Percentiles rank a stretch among this genome's conserved stretches.
These are phyloP conservation scores for Linnemannia zychae DNA, from an alignment of 192 early-diverging fungal species.

Conservation along the genomic window DNA sequence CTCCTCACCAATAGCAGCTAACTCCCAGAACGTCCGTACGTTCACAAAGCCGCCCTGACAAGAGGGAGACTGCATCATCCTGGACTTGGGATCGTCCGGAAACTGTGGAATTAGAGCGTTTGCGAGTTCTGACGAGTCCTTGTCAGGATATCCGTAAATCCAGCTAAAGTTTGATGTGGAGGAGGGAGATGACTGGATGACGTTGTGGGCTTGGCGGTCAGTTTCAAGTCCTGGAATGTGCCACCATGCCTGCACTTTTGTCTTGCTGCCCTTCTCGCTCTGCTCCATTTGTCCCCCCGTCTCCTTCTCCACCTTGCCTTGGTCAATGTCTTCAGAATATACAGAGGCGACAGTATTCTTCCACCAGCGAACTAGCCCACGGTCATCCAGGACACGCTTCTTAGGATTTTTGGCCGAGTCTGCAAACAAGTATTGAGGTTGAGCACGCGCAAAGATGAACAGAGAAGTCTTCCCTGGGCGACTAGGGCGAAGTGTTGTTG, in stretches of 20 bases:
- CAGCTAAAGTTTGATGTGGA: slow-evolving; percentile 40
- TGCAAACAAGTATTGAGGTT: slow-evolving; percentile 90
- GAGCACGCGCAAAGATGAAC: slow-evolving; percentile 85
- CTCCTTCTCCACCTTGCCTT: not conserved
- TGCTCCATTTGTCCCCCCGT: not conserved
- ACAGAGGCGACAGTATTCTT: slow-evolving; percentile 54
- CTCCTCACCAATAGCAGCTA: slow-evolving; percentile 80
- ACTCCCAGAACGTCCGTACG: slow-evolving; percentile 67
- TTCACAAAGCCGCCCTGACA: slow-evolving; percentile 31
- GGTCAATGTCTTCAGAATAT: not conserved
- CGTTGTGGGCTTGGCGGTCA: slow-evolving; percentile 44
- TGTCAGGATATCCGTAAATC: slow-evolving; percentile 54
- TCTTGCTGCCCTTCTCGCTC: not conserved
- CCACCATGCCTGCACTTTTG: slow-evolving; percentile 57
- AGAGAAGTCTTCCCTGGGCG: slow-evolving; percentile 40
- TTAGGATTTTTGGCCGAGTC: slow-evolving; percentile 71
- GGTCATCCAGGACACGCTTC: slow-evolving; percentile 77
- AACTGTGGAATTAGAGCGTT: slow-evolving; percentile 31
- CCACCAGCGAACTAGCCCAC: slow-evolving; percentile 85
- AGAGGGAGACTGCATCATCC: slow-evolving; percentile 39
- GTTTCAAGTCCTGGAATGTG: slow-evolving; percentile 68
- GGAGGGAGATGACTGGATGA: slow-evolving; percentile 31
- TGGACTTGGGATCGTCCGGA: slow-evolving; percentile 48
- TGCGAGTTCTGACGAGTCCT: slow-evolving; percentile 37
- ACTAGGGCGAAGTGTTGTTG: not conserved